A percentile compares a stretch with the other conserved stretches of the same genome.
Conservation (phyloP, 257 asterid genomes). For the Verbena officinalis region DNA sequence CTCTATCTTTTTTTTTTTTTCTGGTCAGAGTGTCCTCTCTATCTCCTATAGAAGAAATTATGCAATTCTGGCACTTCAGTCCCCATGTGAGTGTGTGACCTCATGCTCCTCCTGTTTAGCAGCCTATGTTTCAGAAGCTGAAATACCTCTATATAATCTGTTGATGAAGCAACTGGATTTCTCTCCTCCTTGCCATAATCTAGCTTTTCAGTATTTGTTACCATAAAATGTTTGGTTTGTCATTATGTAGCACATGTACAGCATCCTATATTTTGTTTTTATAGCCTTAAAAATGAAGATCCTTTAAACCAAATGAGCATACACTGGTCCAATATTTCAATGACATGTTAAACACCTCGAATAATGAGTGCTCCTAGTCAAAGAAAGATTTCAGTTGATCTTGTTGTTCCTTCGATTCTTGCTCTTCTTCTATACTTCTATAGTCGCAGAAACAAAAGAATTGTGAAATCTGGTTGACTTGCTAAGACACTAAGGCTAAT, state of each 20-base stretch:
- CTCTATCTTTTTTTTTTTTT: slow-evolving; percentile 12
- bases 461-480: slow-evolving; percentile 1
- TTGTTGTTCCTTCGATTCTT: too few relatives aligned
- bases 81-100: neutral
- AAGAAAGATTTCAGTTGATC: slow-evolving; percentile 1
- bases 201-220: neutral
- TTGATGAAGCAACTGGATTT: slow-evolving; percentile 9
- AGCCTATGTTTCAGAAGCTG: neutral
- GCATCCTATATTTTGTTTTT: neutral
- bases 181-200: neutral
- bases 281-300: neutral
- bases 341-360: neutral
- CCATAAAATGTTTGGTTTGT: neutral
- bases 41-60: neutral
- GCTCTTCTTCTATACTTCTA: slow-evolving; percentile 3
- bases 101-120: neutral
- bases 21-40: slow-evolving; percentile 15
- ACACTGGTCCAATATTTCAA: neutral
- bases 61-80: slow-evolving; percentile 13
- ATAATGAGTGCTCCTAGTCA: neutral
- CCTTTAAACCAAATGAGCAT: neutral
- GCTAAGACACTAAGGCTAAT: slow-evolving; percentile 15
- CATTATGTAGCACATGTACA: neutral
- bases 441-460: slow-evolving; percentile 14
- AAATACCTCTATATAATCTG: neutral